phyloP scores from a whole-genome alignment of 2,329 filamentous ascomycete genomes.

The Trichocomaceae sp. region DNA sequence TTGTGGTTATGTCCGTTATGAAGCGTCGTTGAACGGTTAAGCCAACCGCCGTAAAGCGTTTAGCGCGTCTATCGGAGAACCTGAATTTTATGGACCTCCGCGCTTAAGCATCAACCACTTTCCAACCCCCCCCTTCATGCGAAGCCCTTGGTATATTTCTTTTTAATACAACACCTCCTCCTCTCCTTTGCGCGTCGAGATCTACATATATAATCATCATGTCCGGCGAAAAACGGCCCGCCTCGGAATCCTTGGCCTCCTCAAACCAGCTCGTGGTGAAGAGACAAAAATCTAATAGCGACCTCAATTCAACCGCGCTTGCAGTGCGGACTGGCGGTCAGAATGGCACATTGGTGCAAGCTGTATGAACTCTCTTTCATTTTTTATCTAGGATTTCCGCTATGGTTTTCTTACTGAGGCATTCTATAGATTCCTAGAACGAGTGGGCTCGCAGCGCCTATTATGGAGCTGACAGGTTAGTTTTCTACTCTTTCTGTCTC shows the following conservation, averaged over 20 bases:
- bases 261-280: conserved; percentile 75
- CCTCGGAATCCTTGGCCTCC: conserved; percentile 72
- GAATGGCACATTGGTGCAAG: conserved; percentile 59
- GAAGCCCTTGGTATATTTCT: no score
- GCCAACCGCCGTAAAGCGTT: conserved; percentile 16
- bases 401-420: conserved; percentile 8
- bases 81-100: conserved; percentile 7
- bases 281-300: conserved; percentile 67
- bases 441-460: conserved; percentile 76
- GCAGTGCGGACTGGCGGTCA: conserved; percentile 47
- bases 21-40: no score
- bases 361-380: conserved; percentile 46
- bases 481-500: conserved; percentile 14
- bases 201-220: conserved; percentile 43
- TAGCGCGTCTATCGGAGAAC: conserved; percentile 18
- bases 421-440: conserved; percentile 62
- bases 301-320: conserved; percentile 52
- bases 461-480: conserved; percentile 85
- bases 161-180: neutral
- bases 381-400: neutral
- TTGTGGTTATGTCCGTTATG: no score
- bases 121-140: no score
- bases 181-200: neutral
- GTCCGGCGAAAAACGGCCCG: conserved; percentile 87
- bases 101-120: conserved; percentile 11